Evolutionary conservation across 208 protist genomes (phyloP).

Genomic region (Trypanosoma avium): DNA sequence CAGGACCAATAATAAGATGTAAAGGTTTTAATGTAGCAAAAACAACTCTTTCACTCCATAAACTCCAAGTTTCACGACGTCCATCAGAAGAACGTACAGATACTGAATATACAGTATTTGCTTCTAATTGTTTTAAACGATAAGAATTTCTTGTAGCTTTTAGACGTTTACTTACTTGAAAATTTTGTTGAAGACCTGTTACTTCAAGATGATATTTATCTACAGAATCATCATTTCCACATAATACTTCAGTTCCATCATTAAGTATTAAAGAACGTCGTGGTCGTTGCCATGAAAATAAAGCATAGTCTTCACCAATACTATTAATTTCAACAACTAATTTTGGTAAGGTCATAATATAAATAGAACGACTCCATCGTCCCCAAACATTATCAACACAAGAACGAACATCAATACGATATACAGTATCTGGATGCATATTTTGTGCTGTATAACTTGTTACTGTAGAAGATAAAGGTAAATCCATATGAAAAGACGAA

Average conservation of each 20-base stretch:
- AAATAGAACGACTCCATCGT: constrained; percentile 75
- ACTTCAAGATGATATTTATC: constrained; percentile 85
- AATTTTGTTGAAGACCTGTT: constrained; percentile 54
- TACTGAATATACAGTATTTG: constrained; percentile 76
- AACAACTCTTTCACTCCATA: constrained; percentile 69
- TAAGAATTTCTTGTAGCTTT: constrained; percentile 71
- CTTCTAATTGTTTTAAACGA: constrained; percentile 71
- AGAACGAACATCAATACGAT: constrained; percentile 77
- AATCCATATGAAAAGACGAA: constrained; percentile 44
- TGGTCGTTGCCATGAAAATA: constrained; percentile 68
- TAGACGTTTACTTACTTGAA: constrained; percentile 72
- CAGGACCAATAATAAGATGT: constrained; percentile 35
- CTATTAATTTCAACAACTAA: constrained; percentile 55
- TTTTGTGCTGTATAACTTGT: constrained; percentile 49
- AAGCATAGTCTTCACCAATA: constrained; percentile 85
- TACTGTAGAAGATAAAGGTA: constrained; percentile 26
- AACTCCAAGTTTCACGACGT: constrained; percentile 42
- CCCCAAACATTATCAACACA: constrained; percentile 86
- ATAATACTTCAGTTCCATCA: constrained; percentile 59
- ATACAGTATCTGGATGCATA: constrained; percentile 72
- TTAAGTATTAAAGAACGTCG: constrained; percentile 48
- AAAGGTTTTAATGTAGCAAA: constrained; percentile 89
- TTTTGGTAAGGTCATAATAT: constrained; percentile 80
- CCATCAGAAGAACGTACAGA: constrained; percentile 67
- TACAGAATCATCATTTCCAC: constrained; percentile 42